Conservation (phyloP, 768 basidiomycete genomes). For the Psilocybe azurescens region DNA sequence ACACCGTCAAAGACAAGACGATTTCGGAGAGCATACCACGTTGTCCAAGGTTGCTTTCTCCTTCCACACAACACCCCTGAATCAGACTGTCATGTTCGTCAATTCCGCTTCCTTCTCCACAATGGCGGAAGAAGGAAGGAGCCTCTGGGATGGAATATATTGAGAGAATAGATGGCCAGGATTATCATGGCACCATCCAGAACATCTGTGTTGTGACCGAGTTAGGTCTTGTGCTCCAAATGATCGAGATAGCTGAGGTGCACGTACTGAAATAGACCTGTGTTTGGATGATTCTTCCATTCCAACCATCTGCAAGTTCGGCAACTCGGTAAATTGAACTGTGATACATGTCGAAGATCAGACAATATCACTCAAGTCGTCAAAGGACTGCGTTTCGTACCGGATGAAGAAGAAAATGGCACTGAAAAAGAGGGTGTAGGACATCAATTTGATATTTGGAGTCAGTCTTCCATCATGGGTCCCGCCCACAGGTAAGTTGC, state of each 20-base stretch:
- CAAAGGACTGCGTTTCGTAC: too few relatives aligned
- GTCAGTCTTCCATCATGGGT: neutral
- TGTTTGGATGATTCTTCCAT: constrained; percentile 41
- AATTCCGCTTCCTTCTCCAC: too few relatives aligned
- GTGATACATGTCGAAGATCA: too few relatives aligned
- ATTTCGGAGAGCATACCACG: too few relatives aligned
- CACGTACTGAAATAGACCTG: constrained; percentile 36
- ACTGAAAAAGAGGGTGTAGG: constrained; percentile 13
- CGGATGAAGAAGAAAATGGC: constrained; percentile 21
- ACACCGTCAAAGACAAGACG: too few relatives aligned
- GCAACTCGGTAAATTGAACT: constrained; percentile 45
- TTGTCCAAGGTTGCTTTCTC: too few relatives aligned
- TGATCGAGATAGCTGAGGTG: too few relatives aligned
- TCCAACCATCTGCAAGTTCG: constrained; percentile 48
- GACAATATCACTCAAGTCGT: neutral
- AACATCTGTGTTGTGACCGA: constrained; percentile 11
- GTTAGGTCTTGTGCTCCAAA: constrained; percentile 1
- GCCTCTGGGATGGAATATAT: constrained; percentile 31
- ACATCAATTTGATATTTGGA: constrained; percentile 12
- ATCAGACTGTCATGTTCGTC: too few relatives aligned
- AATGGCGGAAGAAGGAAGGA: neutral
- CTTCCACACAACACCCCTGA: too few relatives aligned
- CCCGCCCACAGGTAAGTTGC: neutral
- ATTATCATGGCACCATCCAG: constrained; percentile 34
- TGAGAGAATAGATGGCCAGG: constrained; percentile 33